These are phyloP conservation scores for Triticum turgidum DNA, from an alignment of 176 grass and related monocot species.

Conservation along the genomic window DNA sequence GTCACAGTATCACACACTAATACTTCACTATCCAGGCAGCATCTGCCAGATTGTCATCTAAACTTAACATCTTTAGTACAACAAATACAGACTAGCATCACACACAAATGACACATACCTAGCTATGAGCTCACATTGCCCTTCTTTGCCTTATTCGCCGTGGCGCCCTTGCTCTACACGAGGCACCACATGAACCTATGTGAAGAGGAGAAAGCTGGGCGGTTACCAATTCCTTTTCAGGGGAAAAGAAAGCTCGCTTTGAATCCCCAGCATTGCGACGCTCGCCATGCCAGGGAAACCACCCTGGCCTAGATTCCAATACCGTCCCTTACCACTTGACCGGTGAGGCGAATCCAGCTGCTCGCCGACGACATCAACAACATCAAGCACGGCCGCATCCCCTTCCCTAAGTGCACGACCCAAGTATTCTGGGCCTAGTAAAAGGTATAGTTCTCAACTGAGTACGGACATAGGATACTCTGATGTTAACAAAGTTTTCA, in stretches of 20 bases:
- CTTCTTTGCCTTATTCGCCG: slow-evolving; percentile 44
- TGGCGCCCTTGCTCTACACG: slow-evolving; percentile 39
- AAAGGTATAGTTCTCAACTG: too few relatives aligned
- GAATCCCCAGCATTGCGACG: not conserved
- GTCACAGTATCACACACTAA: not conserved
- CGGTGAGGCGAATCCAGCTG: not conserved
- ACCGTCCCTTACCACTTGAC: not conserved
- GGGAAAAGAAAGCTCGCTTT: not conserved
- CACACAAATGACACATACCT: slow-evolving; percentile 33
- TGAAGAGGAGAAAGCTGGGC: not conserved
- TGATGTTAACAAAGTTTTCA: too few relatives aligned
- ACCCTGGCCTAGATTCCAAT: not conserved
- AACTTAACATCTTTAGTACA: slow-evolving; percentile 22
- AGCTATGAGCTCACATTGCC: slow-evolving; percentile 31
- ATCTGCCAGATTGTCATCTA: slow-evolving; percentile 11
- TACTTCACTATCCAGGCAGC: not conserved
- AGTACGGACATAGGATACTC: too few relatives aligned
- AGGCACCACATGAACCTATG: slow-evolving; percentile 66
- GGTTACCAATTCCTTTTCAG: not conserved
- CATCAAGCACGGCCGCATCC: too few relatives aligned
- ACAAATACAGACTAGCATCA: not conserved
- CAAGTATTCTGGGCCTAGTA: too few relatives aligned
- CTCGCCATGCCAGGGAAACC: not conserved
- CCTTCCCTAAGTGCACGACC: too few relatives aligned
- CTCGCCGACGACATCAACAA: too few relatives aligned